Evolutionary conservation across 164 flowering plant species (phyloP), one percentile per base, ranked within the genome.

Genomic region (Chimonanthus salicifolius): DNA sequence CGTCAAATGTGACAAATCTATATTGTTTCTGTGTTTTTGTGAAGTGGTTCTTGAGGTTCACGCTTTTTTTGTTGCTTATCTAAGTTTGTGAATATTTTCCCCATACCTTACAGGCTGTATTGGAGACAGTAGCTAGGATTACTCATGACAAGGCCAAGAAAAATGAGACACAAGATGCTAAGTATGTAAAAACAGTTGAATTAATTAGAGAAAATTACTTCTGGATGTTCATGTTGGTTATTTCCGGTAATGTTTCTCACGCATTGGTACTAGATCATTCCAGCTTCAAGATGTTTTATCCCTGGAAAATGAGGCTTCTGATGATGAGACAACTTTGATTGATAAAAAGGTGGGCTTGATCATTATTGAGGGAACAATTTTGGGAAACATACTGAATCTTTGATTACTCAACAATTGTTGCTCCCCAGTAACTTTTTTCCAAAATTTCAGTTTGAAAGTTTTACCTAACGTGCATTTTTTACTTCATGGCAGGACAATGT

Each of bases 121-220:
- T 92, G 88, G 99, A 94, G 86, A 92, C 97, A 75, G 98, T 94
- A 33, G 98, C 91, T 67, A 91, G 87, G 84, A 76, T 92, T 71
- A 87, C 90, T 74, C 97, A 92, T 82, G 96, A 92, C 66, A 91
- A 89, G 83, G 62, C 70, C 60, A 94, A 89, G 85, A 92, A 78
- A 83, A 92, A 94, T 82, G 98, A 87, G 49, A 90, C 94, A 45
- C 89, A 83, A 58, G 90, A 83, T 80, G 76, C 86, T 46, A 94
- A 92, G 97, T 92, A 86, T 71, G 89, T 60, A 62, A 62, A 70
- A 70, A 18, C 67, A 7, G 49, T 71, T 33, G 47, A 69, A 68
- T 20, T 78, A 58, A 46, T 15, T 21, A 18, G 33, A 49, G 6
- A 21, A 16, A 49, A 58, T 44, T 54, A 6, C 54, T 77, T 62